These are phyloP conservation scores for Moesziomyces antarcticus DNA, from an alignment of 1,284 basidiomycete genomes.

Conservation along the genomic window DNA sequence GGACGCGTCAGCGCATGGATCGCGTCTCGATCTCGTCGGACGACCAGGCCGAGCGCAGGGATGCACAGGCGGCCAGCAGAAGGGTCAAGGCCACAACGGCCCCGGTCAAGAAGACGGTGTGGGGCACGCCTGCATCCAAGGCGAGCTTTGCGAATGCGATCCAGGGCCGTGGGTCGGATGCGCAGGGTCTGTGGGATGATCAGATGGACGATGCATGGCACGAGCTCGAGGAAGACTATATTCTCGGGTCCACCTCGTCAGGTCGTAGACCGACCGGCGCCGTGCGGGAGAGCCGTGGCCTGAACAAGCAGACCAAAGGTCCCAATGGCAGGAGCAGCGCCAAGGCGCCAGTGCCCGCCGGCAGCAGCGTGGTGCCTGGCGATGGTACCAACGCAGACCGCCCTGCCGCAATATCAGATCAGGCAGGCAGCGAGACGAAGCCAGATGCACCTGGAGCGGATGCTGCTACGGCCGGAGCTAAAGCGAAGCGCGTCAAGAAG, in stretches of 20 bases:
- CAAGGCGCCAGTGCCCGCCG: conserved; percentile 1
- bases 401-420: neutral
- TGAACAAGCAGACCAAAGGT: conserved; percentile 32
- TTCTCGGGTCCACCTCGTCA: conserved; percentile 47
- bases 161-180: conserved; percentile 28
- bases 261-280: conserved; percentile 29
- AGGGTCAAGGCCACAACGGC: conserved; percentile 3
- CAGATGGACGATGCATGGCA: conserved; percentile 65
- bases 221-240: conserved; percentile 64
- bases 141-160: conserved; percentile 48
- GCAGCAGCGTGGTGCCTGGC: neutral
- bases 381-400: neutral
- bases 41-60: conserved; percentile 24
- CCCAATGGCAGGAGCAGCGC: conserved; percentile 7
- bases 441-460: conserved; percentile 1
- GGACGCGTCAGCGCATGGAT: conserved; percentile 22
- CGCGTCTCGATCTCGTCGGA: conserved; percentile 37
- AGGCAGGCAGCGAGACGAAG: conserved; percentile 10
- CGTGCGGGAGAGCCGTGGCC: conserved; percentile 28
- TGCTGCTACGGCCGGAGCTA: neutral
- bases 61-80: neutral
- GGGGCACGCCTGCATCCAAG: conserved; percentile 61
- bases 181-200: conserved; percentile 39
- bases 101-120: conserved; percentile 58
- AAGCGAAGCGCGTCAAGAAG: conserved; percentile 57